Conservation (phyloP, 768 basidiomycete species). For the Panaeolus cyanescens region DNA sequence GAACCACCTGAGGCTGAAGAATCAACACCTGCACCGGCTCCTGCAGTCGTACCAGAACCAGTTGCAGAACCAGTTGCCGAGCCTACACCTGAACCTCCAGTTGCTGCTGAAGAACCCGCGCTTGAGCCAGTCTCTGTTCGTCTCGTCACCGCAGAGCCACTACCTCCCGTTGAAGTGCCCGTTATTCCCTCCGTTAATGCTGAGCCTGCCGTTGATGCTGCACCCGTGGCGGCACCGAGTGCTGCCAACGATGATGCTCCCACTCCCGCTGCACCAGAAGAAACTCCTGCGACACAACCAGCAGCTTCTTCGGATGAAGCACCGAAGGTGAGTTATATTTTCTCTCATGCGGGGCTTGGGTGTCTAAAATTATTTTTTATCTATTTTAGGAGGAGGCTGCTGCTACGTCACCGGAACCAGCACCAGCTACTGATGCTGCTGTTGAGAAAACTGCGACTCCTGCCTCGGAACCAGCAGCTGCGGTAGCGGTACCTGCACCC, state of each 20-base stretch:
- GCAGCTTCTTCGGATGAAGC: not conserved
- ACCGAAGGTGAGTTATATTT: not conserved
- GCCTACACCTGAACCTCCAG: not conserved
- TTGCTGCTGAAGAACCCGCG: not conserved
- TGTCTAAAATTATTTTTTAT: not conserved
- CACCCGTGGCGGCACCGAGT: not conserved
- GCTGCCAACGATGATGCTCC: not conserved
- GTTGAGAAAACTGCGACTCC: not conserved
- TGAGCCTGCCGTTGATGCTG: not conserved
- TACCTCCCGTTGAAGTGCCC: not conserved
- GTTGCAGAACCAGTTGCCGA: too few species aligned
- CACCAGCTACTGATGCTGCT: not conserved
- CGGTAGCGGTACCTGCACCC: not conserved
- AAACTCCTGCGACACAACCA: not conserved
- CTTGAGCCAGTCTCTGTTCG: not conserved
- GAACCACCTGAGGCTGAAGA: too few species aligned
- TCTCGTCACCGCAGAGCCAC: not conserved
- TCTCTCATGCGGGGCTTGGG: not conserved
- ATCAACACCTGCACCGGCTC: not conserved
- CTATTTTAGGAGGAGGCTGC: not conserved
- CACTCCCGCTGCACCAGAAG: not conserved
- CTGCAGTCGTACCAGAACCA: too few species aligned
- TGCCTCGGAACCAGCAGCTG: not conserved
- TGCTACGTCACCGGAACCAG: not conserved
- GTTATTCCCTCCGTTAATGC: not conserved